Evolutionary conservation across 2,329 filamentous ascomycete species (phyloP), one percentile per base, ranked within the genome.

Genomic region (Trichophyton verrucosum): DNA sequence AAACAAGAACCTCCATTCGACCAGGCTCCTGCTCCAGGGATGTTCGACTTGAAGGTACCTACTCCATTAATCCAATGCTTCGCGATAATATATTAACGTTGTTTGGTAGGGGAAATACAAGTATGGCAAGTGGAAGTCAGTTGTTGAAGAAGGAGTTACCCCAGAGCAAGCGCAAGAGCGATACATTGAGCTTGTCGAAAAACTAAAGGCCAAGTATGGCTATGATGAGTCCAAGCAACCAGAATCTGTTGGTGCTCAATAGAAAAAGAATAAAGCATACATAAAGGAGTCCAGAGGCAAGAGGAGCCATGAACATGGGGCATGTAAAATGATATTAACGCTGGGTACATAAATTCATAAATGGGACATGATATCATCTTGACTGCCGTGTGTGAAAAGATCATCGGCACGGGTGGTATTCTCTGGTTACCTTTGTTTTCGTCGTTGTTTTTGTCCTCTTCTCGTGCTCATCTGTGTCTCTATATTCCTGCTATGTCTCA

Each of bases 181-280:
- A 71, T 96, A 96, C 76, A 82, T 95, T 68, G 78, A 80, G 67
- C 77, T 86, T 64, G 84, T 94, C 65, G 84, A 90, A 75, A 73
- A 78, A 69, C 75, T 95, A 70, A 90, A 94, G 82, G 75, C 69
- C 63, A 82, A 82, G 73, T 82, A 86, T 74, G 87, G 86, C 17
- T 66, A 63, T 47, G 65, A 66, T 40, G 64, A 64, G 59, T 46
- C 44, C 7, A 66, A 66, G 63, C 61, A 24, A 24, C 63, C 64
- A 13, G 64, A 66, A 58, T 55, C 63, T 42, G 62, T 66, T 62
- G 64, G 64, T 13, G 61, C 58, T 57, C 62, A 61, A 13, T 64
- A 62, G 60, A 58, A 20, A 36, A 36, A 24, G 33, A 38, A 38
- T 38, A 4, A 3, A 53, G 56, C 51, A 55, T 55, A 36, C 51